phyloP scores from a whole-genome alignment of 139 green algal genomes.

The Auxenochlorella protothecoides region DNA sequence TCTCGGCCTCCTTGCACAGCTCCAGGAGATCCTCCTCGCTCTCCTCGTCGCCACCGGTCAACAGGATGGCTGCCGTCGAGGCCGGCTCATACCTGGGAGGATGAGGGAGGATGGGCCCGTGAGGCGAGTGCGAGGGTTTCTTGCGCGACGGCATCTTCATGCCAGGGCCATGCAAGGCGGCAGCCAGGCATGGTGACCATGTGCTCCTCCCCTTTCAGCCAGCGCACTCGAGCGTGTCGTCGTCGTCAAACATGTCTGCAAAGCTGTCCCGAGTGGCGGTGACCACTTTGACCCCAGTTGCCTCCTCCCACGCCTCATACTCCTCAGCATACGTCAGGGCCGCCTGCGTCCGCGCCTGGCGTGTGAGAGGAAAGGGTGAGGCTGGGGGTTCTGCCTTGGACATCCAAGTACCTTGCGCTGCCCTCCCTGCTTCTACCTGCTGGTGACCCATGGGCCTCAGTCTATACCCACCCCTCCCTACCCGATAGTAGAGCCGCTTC shows the following conservation, averaged over 20 bases:
- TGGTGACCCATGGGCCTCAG: no score
- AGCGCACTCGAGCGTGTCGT: constrained; percentile 46
- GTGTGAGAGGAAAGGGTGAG: background rate
- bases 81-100: constrained; percentile 53
- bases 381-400: background rate
- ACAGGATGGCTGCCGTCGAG: constrained; percentile 60
- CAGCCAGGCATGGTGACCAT: no score
- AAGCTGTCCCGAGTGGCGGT: constrained; percentile 45
- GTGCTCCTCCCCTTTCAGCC: no score
- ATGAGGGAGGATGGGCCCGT: no score
- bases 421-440: no score
- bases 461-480: constrained; percentile 3
- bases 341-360: constrained; percentile 50
- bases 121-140: no score
- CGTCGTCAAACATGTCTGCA: constrained; percentile 70
- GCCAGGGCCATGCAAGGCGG: no score
- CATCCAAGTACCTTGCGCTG: background rate
- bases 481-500: constrained; percentile 68
- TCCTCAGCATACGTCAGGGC: constrained; percentile 39
- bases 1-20: constrained; percentile 63
- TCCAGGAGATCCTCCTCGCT: constrained; percentile 35
- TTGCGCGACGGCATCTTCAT: no score
- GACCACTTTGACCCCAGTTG: constrained; percentile 30
- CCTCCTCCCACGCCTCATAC: constrained; percentile 43
- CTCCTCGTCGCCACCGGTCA: constrained; percentile 59